A percentile compares a stretch with the other conserved stretches of the same genome.
These are phyloP conservation scores for Suhomyces anneliseae DNA, from an alignment of 1,139 yeast genomes.

Conservation along the genomic window DNA sequence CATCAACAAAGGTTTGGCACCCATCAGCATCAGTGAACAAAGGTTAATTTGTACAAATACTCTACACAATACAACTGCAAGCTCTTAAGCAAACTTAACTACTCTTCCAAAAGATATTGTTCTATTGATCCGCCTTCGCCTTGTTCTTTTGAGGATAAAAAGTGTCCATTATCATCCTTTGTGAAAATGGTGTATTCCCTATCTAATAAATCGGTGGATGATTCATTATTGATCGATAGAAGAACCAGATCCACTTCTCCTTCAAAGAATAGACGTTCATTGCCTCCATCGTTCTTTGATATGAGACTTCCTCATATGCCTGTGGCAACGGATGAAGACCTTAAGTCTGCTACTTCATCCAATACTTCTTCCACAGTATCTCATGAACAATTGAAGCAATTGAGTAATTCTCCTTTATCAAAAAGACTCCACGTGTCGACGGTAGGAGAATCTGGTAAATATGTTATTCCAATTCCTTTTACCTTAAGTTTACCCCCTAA, in stretches of 20 bases:
- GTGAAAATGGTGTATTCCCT: background rate
- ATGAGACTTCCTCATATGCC: slow-evolving; percentile 27
- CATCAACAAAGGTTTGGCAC: slow-evolving; percentile 4
- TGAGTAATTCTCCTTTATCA: slow-evolving; percentile 40
- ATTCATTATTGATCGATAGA: slow-evolving; percentile 17
- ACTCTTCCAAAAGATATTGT: slow-evolving; percentile 2
- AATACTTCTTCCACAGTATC: slow-evolving; percentile 17
- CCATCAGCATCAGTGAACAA: background rate
- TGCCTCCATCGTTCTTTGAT: slow-evolving; percentile 26
- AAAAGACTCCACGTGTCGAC: slow-evolving; percentile 38
- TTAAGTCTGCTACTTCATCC: slow-evolving; percentile 19
- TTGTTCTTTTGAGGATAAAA: background rate
- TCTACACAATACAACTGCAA: slow-evolving; percentile 10
- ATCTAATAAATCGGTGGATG: slow-evolving; percentile 22
- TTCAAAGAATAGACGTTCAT: slow-evolving; percentile 25
- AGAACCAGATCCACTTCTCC: slow-evolving; percentile 37
- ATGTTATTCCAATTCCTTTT: slow-evolving; percentile 48
- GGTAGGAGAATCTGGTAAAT: slow-evolving; percentile 22
- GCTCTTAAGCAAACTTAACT: slow-evolving; percentile 2
- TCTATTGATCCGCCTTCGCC: background rate
- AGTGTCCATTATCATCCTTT: background rate
- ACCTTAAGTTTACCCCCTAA: slow-evolving; percentile 45
- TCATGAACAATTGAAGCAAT: slow-evolving; percentile 29
- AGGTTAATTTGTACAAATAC: background rate
- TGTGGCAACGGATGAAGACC: slow-evolving; percentile 21